Evolutionary conservation across 768 basidiomycete genomes (phyloP), one percentile per base, ranked within the genome.

Genomic region (Boletus tomentosulus): DNA sequence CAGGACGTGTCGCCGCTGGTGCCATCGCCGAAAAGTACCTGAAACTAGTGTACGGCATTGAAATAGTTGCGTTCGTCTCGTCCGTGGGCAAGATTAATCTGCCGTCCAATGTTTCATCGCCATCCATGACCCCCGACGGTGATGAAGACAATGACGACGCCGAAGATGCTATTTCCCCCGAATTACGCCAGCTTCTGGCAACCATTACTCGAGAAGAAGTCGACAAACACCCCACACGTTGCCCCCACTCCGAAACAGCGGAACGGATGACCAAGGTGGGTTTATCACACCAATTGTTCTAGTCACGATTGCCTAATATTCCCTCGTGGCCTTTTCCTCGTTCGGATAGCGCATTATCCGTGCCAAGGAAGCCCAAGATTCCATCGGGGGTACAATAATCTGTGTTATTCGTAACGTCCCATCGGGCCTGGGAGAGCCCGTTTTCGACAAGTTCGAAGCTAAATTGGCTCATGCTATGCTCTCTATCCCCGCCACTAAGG

Each of bases 371-470:
- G 79, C 83, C 2, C 75, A 83, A 51, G 97, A 99, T 75, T 98
- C 96, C 3, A 95, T 99, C 58, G 97, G 97, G 48, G 97, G 97
- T n/a, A 96, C 92, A 3, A 84, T 98, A 50, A 98, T 93, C 53
- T 98, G 97, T 68, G 91, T 98, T 37, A 89, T 99, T 61, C 89
- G 96, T 42, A 85, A 86, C 52, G 84, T 87, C 2, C 97, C 97
- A 44, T 74, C 86, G 19, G 97, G 97, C 8, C 83, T 98, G 28
- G 97, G 97, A 47, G 97, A 98, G 71, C 97, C 97, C 50, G 89
- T 92, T 48, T 98, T 99, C 71, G 95, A 99, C 81, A 98, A 98
- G 73, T 87, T 98, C 70, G 96, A 97, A 72, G 97, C 97, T 19
- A 82, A 82, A 57, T 85, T 99, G 56, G 96, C 83, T 12, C 97